phyloP scores from a whole-genome alignment of 1,284 basidiomycete genomes.

The Abortiporus biennis region DNA sequence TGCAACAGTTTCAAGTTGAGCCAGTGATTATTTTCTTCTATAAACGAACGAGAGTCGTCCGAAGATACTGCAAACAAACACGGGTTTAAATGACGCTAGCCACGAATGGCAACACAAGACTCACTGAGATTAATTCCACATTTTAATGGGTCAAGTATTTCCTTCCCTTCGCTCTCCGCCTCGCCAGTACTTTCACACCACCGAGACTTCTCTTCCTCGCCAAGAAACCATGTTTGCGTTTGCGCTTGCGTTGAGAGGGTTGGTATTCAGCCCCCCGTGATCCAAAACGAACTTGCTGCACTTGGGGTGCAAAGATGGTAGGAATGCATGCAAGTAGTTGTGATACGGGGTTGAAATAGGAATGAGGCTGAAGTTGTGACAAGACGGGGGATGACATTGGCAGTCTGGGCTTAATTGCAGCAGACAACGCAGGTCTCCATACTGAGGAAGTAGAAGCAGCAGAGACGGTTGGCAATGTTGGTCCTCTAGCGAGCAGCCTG shows the following conservation, averaged over 20 bases:
- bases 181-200: conserved; percentile 52
- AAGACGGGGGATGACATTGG: neutral
- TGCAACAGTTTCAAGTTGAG: too few species aligned
- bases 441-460: neutral
- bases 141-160: conserved; percentile 34
- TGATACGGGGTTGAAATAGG: conserved; percentile 1
- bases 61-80: too few species aligned
- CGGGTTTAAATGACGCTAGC: too few species aligned
- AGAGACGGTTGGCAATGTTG: neutral
- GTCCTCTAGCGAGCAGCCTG: conserved; percentile 3
- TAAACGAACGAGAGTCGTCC: too few species aligned
- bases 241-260: conserved; percentile 83
- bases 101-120: too few species aligned
- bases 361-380: conserved; percentile 4
- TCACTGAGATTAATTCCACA: too few species aligned
- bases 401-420: neutral
- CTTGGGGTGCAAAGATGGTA: conserved; percentile 9
- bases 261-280: conserved; percentile 77
- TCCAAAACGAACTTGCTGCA: conserved; percentile 42
- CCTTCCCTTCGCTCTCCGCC: conserved; percentile 31
- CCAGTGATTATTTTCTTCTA: too few species aligned
- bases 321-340: conserved; percentile 3
- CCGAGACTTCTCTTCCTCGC: conserved; percentile 56
- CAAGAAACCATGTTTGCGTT: conserved; percentile 86
- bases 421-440: neutral